phyloP scores from a whole-genome alignment of 208 protist genomes.

The Naegleria fowleri region DNA sequence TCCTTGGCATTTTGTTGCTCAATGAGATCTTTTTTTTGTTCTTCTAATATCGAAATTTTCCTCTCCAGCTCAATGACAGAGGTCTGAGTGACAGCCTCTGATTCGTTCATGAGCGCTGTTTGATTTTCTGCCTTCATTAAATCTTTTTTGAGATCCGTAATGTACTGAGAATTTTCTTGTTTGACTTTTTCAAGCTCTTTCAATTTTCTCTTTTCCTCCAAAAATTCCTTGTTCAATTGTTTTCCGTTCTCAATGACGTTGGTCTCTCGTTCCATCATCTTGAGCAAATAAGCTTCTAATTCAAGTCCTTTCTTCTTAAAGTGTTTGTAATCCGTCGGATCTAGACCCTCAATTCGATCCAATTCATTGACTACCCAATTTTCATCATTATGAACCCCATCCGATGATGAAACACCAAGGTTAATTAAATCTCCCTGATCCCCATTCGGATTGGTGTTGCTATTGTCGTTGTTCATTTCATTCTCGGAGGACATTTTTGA shows the following conservation, averaged over 20 bases:
- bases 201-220: constrained; percentile 6
- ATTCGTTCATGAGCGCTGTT: background rate
- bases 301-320: background rate
- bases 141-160: constrained; percentile 19
- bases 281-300: background rate
- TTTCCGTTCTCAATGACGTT: background rate
- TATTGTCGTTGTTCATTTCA: too few relatives aligned
- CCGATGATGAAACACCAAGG: too few relatives aligned
- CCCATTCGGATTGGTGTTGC: too few relatives aligned
- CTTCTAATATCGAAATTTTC: background rate
- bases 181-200: background rate
- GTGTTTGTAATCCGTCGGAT: background rate
- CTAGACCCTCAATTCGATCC: background rate
- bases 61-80: background rate
- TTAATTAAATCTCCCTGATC: too few relatives aligned
- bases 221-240: background rate
- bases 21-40: background rate
- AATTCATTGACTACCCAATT: background rate
- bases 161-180: background rate
- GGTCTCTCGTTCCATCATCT: background rate
- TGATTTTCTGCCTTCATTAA: constrained; percentile 22
- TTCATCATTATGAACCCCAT: background rate
- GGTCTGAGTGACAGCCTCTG: background rate
- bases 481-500: too few relatives aligned
- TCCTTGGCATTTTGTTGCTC: background rate